Conservation (phyloP, 2,329 filamentous ascomycete genomes). For the Neopestalotiopsis sp. region DNA sequence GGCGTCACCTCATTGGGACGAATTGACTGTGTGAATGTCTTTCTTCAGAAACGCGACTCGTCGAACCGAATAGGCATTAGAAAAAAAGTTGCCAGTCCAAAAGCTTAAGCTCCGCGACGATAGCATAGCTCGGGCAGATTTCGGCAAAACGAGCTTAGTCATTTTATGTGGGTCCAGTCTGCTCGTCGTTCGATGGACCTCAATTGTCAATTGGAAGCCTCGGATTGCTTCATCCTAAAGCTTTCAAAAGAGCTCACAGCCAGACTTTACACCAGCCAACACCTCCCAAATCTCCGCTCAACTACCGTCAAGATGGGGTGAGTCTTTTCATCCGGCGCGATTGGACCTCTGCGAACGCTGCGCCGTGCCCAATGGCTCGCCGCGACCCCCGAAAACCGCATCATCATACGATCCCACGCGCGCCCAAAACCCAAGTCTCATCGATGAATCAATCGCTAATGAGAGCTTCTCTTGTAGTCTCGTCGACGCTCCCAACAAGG, state of each 20-base stretch:
- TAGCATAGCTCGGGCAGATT: slow-evolving; percentile 13
- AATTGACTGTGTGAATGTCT: not conserved
- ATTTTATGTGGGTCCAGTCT: slow-evolving; percentile 9
- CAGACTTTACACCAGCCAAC: slow-evolving; percentile 25
- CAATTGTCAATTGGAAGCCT: slow-evolving; percentile 18
- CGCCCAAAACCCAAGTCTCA: not conserved
- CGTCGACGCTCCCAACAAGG: slow-evolving; percentile 76
- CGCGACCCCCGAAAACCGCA: not conserved
- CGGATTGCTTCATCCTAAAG: slow-evolving; percentile 29
- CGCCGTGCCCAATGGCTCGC: slow-evolving; percentile 28
- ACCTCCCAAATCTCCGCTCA: slow-evolving; percentile 27
- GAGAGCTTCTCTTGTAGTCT: slow-evolving; percentile 44
- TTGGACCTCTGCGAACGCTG: not conserved
- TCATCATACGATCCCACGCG: slow-evolving; percentile 11
- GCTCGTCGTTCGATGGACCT: slow-evolving; percentile 9
- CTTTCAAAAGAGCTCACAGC: slow-evolving; percentile 23
- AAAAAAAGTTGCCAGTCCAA: not conserved
- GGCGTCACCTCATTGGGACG: slow-evolving; percentile 6
- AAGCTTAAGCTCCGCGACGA: not conserved
- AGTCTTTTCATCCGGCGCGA: slow-evolving; percentile 23
- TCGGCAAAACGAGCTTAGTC: slow-evolving; percentile 22
- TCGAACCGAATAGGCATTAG: not conserved
- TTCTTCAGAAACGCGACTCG: not conserved
- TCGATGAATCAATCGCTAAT: slow-evolving; percentile 31
- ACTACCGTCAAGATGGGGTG: slow-evolving; percentile 48